Evolutionary conservation across 345 rosid genomes (phyloP).

Genomic region (Corymbia maculata): DNA sequence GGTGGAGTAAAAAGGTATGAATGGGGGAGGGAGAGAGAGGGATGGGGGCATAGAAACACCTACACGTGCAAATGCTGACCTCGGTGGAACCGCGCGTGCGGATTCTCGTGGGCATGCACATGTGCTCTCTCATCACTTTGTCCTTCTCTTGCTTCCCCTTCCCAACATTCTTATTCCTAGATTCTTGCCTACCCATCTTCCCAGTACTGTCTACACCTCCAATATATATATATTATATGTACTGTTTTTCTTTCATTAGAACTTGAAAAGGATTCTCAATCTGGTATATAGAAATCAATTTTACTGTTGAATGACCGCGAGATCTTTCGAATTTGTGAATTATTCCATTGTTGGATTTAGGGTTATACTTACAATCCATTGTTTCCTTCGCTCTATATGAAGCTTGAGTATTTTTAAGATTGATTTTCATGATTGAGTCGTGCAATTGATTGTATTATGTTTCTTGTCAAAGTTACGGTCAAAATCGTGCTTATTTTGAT

Average conservation of each 20-base stretch:
- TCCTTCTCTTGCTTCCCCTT: neutral
- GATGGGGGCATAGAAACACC: neutral
- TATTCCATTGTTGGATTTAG: neutral
- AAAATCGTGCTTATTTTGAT: neutral
- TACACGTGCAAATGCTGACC: neutral
- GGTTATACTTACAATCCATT: neutral
- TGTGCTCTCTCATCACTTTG: neutral
- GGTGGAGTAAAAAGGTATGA: neutral
- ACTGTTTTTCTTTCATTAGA: neutral
- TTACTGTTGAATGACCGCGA: neutral
- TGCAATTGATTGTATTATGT: neutral
- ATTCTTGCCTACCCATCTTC: neutral
- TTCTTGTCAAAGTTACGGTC: neutral
- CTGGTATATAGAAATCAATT: neutral
- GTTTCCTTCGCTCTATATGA: neutral
- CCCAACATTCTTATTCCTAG: neutral
- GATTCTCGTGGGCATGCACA: neutral
- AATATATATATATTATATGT: neutral
- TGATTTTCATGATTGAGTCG: neutral
- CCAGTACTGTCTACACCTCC: neutral
- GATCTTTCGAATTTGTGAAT: fast-evolving
- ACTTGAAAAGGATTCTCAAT: neutral
- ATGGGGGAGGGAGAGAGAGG: neutral
- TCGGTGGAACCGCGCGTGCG: neutral
- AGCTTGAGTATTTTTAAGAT: neutral